These are phyloP conservation scores for Cenchrus americanus DNA, from an alignment of 176 grass and related monocot species.

Conservation along the genomic window DNA sequence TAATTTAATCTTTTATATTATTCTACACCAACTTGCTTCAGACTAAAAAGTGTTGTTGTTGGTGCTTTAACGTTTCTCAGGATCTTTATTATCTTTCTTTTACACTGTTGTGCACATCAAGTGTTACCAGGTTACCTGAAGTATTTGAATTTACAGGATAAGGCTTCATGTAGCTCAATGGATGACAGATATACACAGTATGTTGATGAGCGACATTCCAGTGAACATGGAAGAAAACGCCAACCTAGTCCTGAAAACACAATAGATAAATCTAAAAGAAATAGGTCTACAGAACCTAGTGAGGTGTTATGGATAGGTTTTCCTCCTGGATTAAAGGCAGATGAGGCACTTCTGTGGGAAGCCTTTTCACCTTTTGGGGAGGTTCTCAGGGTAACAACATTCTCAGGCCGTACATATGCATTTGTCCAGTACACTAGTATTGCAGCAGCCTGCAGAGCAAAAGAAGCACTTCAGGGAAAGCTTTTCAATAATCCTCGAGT, in stretches of 20 bases:
- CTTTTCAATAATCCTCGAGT: conserved; percentile 93
- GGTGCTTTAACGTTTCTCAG: conserved; percentile 2
- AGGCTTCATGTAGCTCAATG: conserved; percentile 51
- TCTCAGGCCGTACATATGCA: conserved; percentile 85
- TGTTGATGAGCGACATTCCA: conserved; percentile 54
- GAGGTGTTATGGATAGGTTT: conserved; percentile 97
- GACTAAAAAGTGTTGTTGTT: background rate
- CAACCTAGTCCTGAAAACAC: conserved; percentile 65
- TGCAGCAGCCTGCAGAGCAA: conserved; percentile 83
- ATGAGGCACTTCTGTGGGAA: conserved; percentile 69
- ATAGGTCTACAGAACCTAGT: conserved; percentile 70
- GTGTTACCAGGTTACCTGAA: conserved; percentile 51
- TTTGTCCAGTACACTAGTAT: conserved; percentile 79
- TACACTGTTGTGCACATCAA: conserved; percentile 33
- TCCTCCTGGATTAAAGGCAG: conserved; percentile 65
- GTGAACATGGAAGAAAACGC: conserved; percentile 59
- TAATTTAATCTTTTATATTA: conserved; percentile 7
- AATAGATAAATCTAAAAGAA: conserved; percentile 65
- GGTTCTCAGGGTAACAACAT: conserved; percentile 80
- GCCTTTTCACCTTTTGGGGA: conserved; percentile 85
- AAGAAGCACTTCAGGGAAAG: conserved; percentile 91
- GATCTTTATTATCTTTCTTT: conserved; percentile 33
- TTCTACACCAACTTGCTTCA: background rate
- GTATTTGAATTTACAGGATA: conserved; percentile 87
- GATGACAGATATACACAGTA: conserved; percentile 60